Evolutionary conservation across 352 stramenopile genomes (phyloP), one percentile per base, ranked within the genome.

Genomic region (Saprolegnia parasitica): DNA sequence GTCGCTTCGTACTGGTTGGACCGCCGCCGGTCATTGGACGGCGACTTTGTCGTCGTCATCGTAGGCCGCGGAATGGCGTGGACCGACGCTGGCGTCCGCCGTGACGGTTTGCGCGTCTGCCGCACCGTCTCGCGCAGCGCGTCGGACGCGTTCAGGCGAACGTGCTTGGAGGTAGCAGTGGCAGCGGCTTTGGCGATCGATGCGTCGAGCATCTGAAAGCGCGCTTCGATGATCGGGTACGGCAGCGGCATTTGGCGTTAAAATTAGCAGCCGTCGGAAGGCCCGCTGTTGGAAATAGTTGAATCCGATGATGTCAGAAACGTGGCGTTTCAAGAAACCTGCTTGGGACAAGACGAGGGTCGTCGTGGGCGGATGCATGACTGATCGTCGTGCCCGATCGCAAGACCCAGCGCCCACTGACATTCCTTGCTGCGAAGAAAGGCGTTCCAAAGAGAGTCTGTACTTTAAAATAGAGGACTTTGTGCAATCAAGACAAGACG

Each of bases 171-270:
- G 21, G 20, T 49, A 9, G 61, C 37, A 11, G 61, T 29, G 21
- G 21, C 45, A 35, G 2, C 29, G 29, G 29, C 29, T 35, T 35
- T 35, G 5, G 63, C 63, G 20, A 70, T 29, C n/a, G 50, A 52
- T 39, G 54, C 63, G 21, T 70, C 63, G 20, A 70, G 47, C 46
- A 70, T 63, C 52, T 70, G 63, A 24, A 70, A 70, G 5, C 63
- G 29, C 46, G 63, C 63, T 37, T 70, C 63, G 63, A 70, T 70
- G 26, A 70, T 26, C 46, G 42, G 63, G 37, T 70, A 70, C 54
- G 63, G 50, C 54, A 70, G 45, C 16, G 58, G 26, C 18, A 52
- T 52, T 24, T 1, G 11, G 24, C 13, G 52, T 40, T 26, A 26
- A 42, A 60, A 35, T 60, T 55, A 55, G n/a, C 47, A 35, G 29